Evolutionary conservation across 345 rosid species (phyloP).

Genomic region (Eucalyptus polyanthemos): DNA sequence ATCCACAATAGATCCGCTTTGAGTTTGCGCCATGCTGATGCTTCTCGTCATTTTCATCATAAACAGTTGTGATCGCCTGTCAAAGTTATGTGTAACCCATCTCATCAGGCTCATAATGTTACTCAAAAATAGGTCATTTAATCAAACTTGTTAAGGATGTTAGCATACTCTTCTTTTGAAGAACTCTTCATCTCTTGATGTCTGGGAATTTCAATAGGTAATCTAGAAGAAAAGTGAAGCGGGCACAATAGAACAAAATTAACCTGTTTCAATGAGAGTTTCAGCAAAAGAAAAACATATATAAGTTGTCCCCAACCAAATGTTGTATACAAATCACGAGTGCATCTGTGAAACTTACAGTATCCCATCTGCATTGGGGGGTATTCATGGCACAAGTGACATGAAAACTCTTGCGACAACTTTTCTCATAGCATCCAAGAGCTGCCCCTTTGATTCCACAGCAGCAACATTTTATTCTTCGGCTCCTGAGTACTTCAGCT

Average conservation of each 20-base stretch:
- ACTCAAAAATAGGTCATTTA: neutral
- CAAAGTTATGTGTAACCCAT: neutral
- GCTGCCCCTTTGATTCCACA: slow-evolving; percentile 95
- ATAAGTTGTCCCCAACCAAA: neutral
- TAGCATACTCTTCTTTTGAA: slow-evolving; percentile 30
- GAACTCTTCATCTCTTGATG: slow-evolving; percentile 12
- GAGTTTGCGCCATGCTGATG: neutral
- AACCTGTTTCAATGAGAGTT: slow-evolving; percentile 24
- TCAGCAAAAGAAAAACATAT: neutral
- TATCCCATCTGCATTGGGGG: slow-evolving; percentile 82
- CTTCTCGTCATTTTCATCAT: slow-evolving; percentile 14
- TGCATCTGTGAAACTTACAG: slow-evolving; percentile 29
- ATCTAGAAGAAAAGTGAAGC: slow-evolving; percentile 49
- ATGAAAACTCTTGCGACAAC: slow-evolving; percentile 12
- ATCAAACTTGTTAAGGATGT: neutral
- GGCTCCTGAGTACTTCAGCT: slow-evolving; percentile 76
- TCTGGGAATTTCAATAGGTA: slow-evolving; percentile 43
- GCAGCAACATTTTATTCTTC: slow-evolving; percentile 59
- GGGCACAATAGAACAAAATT: slow-evolving; percentile 89
- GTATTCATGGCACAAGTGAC: slow-evolving; percentile 6
- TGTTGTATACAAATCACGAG: neutral
- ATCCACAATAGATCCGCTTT: slow-evolving; percentile 11
- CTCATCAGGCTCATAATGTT: neutral
- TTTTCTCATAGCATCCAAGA: slow-evolving; percentile 79
- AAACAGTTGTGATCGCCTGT: slow-evolving; percentile 17